Percentiles rank a stretch among this genome's conserved stretches.
Conservation (phyloP, 1,284 basidiomycete genomes). For the Heterobasidion parviporum region DNA sequence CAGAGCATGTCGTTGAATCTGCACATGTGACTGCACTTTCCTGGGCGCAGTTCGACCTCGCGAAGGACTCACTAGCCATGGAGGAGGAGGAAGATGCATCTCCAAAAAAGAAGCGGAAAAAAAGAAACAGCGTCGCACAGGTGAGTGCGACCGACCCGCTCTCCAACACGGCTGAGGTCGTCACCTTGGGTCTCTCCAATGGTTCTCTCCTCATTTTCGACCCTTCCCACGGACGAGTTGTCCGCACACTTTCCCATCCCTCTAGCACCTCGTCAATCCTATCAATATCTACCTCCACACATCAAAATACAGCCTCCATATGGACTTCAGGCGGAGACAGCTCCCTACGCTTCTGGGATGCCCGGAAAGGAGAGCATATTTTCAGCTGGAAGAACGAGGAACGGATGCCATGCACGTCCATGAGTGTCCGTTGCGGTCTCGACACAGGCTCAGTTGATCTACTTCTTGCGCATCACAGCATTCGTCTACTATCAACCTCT, state of each 20-base stretch:
- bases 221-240: slow-evolving; percentile 43
- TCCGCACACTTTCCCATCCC: slow-evolving; percentile 47
- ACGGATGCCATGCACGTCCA: slow-evolving; percentile 46
- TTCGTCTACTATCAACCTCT: slow-evolving; percentile 40
- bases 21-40: slow-evolving; percentile 45
- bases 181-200: slow-evolving; percentile 50
- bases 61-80: slow-evolving; percentile 16
- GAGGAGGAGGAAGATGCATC: slow-evolving; percentile 21
- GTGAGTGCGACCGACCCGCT: slow-evolving; percentile 6
- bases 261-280: slow-evolving; percentile 45
- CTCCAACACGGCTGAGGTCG: slow-evolving; percentile 26
- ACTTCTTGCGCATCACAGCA: slow-evolving; percentile 51
- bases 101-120: slow-evolving; percentile 36
- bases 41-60: slow-evolving; percentile 39
- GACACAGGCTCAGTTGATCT: slow-evolving; percentile 31
- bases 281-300: slow-evolving; percentile 27
- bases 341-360: slow-evolving; percentile 49
- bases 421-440: slow-evolving; percentile 32
- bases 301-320: slow-evolving; percentile 18
- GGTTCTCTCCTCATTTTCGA: slow-evolving; percentile 52
- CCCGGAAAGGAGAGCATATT: slow-evolving; percentile 37
- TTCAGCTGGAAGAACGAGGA: slow-evolving; percentile 46
- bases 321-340: slow-evolving; percentile 57
- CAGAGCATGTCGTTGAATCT: slow-evolving; percentile 51
- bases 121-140: slow-evolving; percentile 19